These are phyloP conservation scores for Kluyveromyces nonfermentans DNA, from an alignment of 805 yeast genomes.

Conservation along the genomic window DNA sequence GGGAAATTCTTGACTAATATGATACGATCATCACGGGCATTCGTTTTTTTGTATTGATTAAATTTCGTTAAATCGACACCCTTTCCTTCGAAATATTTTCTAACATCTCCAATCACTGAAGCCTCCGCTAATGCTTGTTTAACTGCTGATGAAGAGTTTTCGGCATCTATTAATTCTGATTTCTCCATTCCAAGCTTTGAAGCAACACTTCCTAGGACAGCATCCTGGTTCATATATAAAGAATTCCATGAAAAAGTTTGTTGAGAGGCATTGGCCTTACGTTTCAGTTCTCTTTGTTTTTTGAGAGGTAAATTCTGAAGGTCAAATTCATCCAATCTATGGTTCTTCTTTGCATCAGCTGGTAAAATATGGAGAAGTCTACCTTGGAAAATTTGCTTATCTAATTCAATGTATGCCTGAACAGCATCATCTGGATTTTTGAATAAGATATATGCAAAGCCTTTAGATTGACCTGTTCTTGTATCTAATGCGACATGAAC, in stretches of 20 bases:
- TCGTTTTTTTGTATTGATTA: constrained; percentile 31
- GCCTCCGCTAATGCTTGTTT: constrained; percentile 97
- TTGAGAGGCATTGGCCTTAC: constrained; percentile 76
- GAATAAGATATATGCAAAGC: constrained; percentile 81
- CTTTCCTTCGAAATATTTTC: constrained; percentile 73
- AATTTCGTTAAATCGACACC: constrained; percentile 80
- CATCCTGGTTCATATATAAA: constrained; percentile 80
- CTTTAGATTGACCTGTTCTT: constrained; percentile 83
- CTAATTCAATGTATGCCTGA: constrained; percentile 61
- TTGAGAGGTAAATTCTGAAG: constrained; percentile 84
- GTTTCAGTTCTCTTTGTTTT: constrained; percentile 77
- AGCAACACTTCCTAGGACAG: constrained; percentile 87
- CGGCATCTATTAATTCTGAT: constrained; percentile 79
- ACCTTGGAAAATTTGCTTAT: constrained; percentile 89
- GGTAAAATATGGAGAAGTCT: constrained; percentile 84
- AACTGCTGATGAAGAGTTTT: constrained; percentile 80
- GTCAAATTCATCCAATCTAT: constrained; percentile 82
- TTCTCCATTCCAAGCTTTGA: constrained; percentile 72
- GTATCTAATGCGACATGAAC: constrained; percentile 90
- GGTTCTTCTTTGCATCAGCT: constrained; percentile 73
- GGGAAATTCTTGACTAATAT: constrained; percentile 88
- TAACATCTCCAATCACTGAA: constrained; percentile 84
- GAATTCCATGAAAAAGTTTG: constrained; percentile 94
- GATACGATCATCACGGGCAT: constrained; percentile 68
- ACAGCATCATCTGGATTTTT: constrained; percentile 63